Evolutionary conservation across 176 grass and related monocot species (phyloP).

Genomic region (Paspalum notatum): DNA sequence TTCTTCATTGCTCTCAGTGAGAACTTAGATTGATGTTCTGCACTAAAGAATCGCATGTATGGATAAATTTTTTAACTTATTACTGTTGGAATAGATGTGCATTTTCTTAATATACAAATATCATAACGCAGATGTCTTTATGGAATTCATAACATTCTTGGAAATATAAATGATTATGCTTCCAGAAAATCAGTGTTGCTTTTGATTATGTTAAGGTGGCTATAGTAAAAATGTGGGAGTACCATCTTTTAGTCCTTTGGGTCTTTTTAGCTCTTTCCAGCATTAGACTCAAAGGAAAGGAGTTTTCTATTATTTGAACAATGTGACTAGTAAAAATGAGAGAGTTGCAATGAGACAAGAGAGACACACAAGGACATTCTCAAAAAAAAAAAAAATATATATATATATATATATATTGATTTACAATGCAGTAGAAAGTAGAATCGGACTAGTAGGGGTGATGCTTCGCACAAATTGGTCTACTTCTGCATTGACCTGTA

Average conservation of each 20-base stretch:
- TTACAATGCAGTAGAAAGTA: neutral
- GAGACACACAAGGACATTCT: neutral
- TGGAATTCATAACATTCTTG: neutral
- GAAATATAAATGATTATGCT: neutral
- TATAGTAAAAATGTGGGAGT: neutral
- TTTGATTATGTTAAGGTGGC: neutral
- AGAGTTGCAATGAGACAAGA: neutral
- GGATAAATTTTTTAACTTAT: neutral
- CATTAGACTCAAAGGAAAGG: too few species aligned
- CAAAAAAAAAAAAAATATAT: too few species aligned
- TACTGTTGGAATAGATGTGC: neutral
- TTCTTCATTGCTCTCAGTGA: neutral
- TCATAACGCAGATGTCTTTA: neutral
- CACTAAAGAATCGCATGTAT: neutral
- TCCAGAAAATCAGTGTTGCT: neutral
- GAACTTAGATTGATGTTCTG: neutral
- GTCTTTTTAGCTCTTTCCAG: too few species aligned
- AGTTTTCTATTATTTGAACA: too few species aligned
- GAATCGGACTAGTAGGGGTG: neutral
- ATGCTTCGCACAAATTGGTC: neutral
- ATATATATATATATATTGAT: too few species aligned
- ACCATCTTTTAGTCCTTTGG: too few species aligned
- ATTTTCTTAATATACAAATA: conserved; percentile 3
- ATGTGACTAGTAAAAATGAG: neutral
- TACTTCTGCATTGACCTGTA: neutral